phyloP scores from a whole-genome alignment of 257 asterid species.

The Fraxinus americana region DNA sequence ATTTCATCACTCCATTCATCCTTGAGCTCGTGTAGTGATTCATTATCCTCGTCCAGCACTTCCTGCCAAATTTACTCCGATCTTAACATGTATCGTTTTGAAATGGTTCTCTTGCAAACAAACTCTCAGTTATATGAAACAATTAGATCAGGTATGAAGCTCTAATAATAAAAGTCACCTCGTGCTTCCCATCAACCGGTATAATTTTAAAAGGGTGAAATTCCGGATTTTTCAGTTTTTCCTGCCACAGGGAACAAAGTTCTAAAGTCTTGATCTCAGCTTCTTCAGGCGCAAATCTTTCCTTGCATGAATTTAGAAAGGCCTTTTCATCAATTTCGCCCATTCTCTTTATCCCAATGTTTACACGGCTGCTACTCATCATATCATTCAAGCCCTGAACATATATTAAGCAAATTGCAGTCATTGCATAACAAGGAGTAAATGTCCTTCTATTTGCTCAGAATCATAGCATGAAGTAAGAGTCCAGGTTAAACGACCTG shows the following conservation, averaged over 20 bases:
- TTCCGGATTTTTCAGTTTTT: constrained; percentile 46
- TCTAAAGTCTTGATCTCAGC: constrained; percentile 56
- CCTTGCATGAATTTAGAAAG: constrained; percentile 56
- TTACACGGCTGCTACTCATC: constrained; percentile 45
- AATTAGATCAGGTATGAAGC: neutral
- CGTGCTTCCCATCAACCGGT: neutral
- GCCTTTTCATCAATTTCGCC: constrained; percentile 71
- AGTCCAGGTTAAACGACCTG: neutral
- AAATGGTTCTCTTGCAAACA: neutral
- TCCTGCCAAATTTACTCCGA: constrained; percentile 24
- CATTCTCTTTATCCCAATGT: constrained; percentile 76
- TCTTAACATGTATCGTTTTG: neutral
- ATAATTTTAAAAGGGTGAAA: constrained; percentile 64
- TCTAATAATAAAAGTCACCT: neutral
- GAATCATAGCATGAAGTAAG: neutral
- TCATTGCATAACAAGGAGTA: neutral
- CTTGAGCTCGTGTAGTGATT: constrained; percentile 26
- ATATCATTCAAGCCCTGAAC: constrained; percentile 57
- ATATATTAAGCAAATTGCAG: neutral
- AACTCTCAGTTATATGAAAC: neutral
- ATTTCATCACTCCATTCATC: constrained; percentile 42
- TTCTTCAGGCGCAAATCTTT: constrained; percentile 49
- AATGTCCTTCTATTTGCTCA: neutral
- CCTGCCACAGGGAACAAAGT: constrained; percentile 73
- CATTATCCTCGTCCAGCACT: constrained; percentile 35